Percentiles rank a stretch among this genome's conserved stretches.
These are phyloP conservation scores for Gaeumannomyces sp. DNA, from an alignment of 2,329 filamentous ascomycete genomes.

Conservation along the genomic window DNA sequence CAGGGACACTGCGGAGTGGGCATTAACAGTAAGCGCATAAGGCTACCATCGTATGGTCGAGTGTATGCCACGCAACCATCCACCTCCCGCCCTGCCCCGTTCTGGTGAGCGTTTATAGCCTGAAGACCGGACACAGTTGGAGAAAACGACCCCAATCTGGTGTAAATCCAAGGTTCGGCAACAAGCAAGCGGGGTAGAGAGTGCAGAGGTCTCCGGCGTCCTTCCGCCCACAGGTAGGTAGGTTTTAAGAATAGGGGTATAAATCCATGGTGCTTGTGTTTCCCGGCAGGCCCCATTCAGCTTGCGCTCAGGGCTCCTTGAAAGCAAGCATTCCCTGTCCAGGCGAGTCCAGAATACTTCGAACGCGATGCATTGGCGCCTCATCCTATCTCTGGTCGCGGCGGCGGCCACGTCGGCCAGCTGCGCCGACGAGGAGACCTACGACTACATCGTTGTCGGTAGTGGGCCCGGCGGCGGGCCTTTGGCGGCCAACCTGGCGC, in stretches of 20 bases:
- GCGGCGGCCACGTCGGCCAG: slow-evolving; percentile 14
- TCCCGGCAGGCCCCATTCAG: too few species aligned
- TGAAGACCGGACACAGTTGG: not conserved
- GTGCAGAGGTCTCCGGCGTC: not conserved
- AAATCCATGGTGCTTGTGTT: not conserved
- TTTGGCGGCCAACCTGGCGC: slow-evolving; percentile 50
- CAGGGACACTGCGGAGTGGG: too few species aligned
- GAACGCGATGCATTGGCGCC: slow-evolving; percentile 6
- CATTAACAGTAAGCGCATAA: not conserved
- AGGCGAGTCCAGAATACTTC: not conserved
- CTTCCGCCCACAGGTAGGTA: too few species aligned
- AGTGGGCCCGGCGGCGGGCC: slow-evolving; percentile 56
- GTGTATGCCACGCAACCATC: not conserved
- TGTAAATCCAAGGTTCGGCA: not conserved
- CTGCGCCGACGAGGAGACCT: slow-evolving; percentile 19
- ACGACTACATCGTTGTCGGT: slow-evolving; percentile 58
- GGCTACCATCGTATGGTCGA: not conserved
- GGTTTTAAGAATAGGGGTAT: not conserved
- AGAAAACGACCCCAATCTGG: not conserved
- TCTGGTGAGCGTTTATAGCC: not conserved
- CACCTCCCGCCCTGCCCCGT: not conserved
- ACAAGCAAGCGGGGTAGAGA: not conserved
- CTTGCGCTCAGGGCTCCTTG: not conserved
- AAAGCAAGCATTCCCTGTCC: not conserved
- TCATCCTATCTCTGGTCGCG: slow-evolving; percentile 16